Evolutionary conservation across 2,329 filamentous ascomycete species (phyloP).

Genomic region (Achaetomium macrosporum): DNA sequence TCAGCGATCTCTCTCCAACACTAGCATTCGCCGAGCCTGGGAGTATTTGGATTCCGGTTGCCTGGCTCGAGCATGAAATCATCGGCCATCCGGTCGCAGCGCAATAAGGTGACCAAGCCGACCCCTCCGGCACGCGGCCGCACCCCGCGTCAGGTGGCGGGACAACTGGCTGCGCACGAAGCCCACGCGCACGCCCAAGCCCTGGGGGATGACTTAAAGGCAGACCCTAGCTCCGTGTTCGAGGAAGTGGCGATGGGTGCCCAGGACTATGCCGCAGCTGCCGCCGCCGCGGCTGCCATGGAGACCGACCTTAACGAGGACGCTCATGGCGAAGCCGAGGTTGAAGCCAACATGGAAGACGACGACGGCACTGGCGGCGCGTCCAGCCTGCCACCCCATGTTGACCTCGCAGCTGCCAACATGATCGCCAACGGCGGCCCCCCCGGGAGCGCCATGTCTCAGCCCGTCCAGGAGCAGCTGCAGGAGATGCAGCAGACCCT

Average conservation of each 20-base stretch:
- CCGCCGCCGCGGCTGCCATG: slow-evolving; percentile 31
- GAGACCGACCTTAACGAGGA: slow-evolving; percentile 23
- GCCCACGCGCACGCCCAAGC: slow-evolving; percentile 9
- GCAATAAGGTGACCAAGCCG: slow-evolving; percentile 41
- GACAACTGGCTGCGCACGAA: slow-evolving; percentile 16
- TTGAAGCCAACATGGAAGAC: slow-evolving; percentile 25
- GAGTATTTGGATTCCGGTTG: slow-evolving; percentile 1
- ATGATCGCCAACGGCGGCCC: slow-evolving; percentile 30
- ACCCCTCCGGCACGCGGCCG: slow-evolving; percentile 26
- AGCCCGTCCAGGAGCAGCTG: slow-evolving; percentile 26
- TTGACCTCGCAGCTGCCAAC: slow-evolving; percentile 29
- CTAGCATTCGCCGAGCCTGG: slow-evolving; percentile 8
- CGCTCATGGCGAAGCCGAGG: slow-evolving; percentile 22
- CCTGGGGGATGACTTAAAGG: slow-evolving; percentile 25
- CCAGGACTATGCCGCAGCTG: slow-evolving; percentile 27
- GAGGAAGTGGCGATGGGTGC: slow-evolving; percentile 20
- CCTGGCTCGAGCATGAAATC: slow-evolving; percentile 23
- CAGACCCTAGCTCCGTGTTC: slow-evolving; percentile 24
- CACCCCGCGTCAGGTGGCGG: slow-evolving; percentile 22
- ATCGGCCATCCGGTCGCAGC: slow-evolving; percentile 27
- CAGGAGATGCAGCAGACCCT: slow-evolving; percentile 20
- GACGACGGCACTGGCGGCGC: slow-evolving; percentile 16
- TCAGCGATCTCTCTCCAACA: slow-evolving; percentile 16
- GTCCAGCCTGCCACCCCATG: slow-evolving; percentile 19
- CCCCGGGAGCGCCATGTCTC: slow-evolving; percentile 12